Conservation (phyloP, 1,284 basidiomycete species). For the Melampsora abietis-canadensis region DNA sequence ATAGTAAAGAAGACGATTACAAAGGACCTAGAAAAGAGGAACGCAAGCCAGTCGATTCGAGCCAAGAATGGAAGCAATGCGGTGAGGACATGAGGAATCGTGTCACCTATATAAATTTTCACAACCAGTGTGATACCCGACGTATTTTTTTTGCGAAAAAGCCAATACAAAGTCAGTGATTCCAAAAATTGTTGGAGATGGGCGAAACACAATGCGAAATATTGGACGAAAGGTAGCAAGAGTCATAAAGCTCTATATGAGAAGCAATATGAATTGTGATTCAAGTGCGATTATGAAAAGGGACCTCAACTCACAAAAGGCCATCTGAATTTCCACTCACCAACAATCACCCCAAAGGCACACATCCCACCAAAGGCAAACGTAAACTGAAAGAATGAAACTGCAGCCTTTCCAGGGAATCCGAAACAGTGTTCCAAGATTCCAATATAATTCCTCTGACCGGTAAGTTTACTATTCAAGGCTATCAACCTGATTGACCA, state of each 20-base stretch:
- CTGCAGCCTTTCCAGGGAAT: constrained; percentile 75
- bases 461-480: constrained; percentile 90
- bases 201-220: background rate
- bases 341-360: constrained; percentile 81
- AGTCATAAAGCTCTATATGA: background rate
- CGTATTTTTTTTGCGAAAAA: too few relatives aligned
- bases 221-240: background rate
- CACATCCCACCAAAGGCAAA: constrained; percentile 67
- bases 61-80: constrained; percentile 75
- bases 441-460: constrained; percentile 83
- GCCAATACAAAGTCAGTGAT: background rate
- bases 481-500: constrained; percentile 96
- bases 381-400: constrained; percentile 95
- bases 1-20: constrained; percentile 79
- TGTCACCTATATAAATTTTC: constrained; percentile 65
- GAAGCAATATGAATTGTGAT: background rate
- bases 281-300: background rate
- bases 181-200: background rate
- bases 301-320: constrained; percentile 12
- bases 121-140: too few relatives aligned
- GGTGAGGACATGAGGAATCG: constrained; percentile 86
- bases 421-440: constrained; percentile 96
- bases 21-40: constrained; percentile 82
- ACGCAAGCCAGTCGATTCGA: constrained; percentile 66
- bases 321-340: constrained; percentile 27